These are phyloP conservation scores for Talaromyces marneffei DNA, from an alignment of 2,329 filamentous ascomycete species.

Conservation along the genomic window DNA sequence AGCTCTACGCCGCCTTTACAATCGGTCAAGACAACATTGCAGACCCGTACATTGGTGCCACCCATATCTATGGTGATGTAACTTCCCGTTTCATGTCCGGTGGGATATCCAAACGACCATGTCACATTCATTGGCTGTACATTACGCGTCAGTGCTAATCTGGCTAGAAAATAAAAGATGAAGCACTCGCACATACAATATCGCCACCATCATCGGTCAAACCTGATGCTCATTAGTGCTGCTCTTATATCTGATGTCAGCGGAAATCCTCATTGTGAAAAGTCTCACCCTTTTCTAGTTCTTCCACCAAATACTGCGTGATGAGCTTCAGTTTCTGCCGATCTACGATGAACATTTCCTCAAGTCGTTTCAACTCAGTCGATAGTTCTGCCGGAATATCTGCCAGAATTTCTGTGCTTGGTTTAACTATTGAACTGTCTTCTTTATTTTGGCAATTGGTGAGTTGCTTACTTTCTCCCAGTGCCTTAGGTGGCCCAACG, in stretches of 20 bases:
- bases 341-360: constrained; percentile 70
- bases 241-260: neutral
- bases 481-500: constrained; percentile 6
- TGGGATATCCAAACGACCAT: constrained; percentile 78
- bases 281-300: constrained; percentile 66
- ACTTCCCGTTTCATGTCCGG: constrained; percentile 72
- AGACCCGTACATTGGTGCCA: constrained; percentile 83
- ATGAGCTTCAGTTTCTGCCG: constrained; percentile 73
- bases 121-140: constrained; percentile 83
- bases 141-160: neutral
- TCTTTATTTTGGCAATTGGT: neutral
- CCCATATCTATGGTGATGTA: constrained; percentile 84
- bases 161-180: neutral
- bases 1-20: constrained; percentile 76
- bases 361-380: constrained; percentile 66
- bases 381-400: constrained; percentile 64
- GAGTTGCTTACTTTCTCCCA: constrained; percentile 10
- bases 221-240: constrained; percentile 41
- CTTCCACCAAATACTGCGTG: constrained; percentile 74
- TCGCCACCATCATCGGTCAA: constrained; percentile 73
- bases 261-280: neutral
- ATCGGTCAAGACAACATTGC: constrained; percentile 73
- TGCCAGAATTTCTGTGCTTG: constrained; percentile 14
- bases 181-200: constrained; percentile 59
- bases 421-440: neutral